Percentiles rank a stretch among this genome's conserved stretches.
Evolutionary conservation across 176 grass and related monocot species (phyloP).

Genomic region (Ampelocalamus luodianensis): DNA sequence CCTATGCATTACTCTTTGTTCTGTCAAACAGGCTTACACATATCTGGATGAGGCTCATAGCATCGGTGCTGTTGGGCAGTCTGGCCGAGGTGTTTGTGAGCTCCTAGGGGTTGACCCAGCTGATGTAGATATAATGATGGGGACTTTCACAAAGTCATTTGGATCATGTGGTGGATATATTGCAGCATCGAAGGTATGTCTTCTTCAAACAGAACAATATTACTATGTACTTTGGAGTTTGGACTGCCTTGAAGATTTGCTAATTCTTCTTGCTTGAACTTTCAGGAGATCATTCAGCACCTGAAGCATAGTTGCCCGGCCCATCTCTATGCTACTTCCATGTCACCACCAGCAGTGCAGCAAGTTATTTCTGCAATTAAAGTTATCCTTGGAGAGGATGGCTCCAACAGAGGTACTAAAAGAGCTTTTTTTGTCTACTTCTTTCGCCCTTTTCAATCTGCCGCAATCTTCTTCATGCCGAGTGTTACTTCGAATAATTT

Average conservation of each 20-base stretch:
- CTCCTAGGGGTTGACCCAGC: conserved; percentile 76
- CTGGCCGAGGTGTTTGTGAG: conserved; percentile 82
- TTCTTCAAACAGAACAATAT: conserved; percentile 8
- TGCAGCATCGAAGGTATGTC: conserved; percentile 73
- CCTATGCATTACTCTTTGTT: conserved; percentile 25
- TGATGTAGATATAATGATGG: conserved; percentile 95
- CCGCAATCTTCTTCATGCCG: background rate
- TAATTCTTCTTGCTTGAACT: conserved; percentile 24
- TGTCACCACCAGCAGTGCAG: conserved; percentile 86
- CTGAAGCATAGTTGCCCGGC: conserved; percentile 76
- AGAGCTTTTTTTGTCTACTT: background rate
- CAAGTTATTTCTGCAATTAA: conserved; percentile 86
- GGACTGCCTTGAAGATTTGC: conserved; percentile 1
- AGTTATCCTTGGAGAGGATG: conserved; percentile 85
- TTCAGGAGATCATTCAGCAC: conserved; percentile 85
- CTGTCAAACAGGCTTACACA: conserved; percentile 65
- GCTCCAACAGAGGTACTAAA: conserved; percentile 69
- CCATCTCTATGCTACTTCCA: conserved; percentile 88
- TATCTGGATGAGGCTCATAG: conserved; percentile 91
- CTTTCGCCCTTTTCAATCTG: background rate
- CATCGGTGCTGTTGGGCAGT: conserved; percentile 82
- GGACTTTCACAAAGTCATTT: conserved; percentile 85
- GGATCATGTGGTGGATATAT: conserved; percentile 91
- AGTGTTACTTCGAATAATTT: background rate
- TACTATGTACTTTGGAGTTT: background rate